Base-by-base conservation (phyloP, 1,139 yeast species). In the Yamadazyma diddensiae region DNA sequence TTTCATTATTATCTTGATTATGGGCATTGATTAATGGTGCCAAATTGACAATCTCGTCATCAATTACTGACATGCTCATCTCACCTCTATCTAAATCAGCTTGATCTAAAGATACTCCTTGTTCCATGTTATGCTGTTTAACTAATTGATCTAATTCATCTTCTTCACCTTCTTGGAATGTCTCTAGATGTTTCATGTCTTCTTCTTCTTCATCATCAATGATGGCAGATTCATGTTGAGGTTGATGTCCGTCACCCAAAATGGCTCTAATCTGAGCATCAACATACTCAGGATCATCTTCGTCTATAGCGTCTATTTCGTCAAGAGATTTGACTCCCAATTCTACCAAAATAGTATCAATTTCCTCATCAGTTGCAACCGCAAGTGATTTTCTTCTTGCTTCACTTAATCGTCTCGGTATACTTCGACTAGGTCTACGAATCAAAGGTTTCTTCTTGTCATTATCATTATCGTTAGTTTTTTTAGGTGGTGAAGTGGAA, bases 311-410 rank as follows among this genome's bases (percentile, higher is more conserved):
- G 24, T 55, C 63, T 5, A 59, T 55, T 15, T 57, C 68, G 32
- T 59, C 66, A 23, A 65, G 55, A 3, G 64, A 54, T n/a, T 56
- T 47, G 2, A 62, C 63, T 3, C 69, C 70, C 25, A 67, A 49
- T 38, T 65, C 73, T 25, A 55, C 52, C 26, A 68, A 47, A 12
- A 68, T 55, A 26, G 65, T 65, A 35, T 50, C 57, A 24, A 68
- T 58, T 47, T 68, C 74, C 32, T 66, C 73, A 35, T 55, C 57
- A 7, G 71, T 59, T 2, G 66, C 65, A 26, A 62, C 49, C 6
- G 71, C 70, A 26, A 62, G 45, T 11, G 72, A 64, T 40, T 64
- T 65, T 29, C 69, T 52, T 34, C 73, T 48, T 2, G 70, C 65
- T 33, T 54, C 57, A 2, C 70, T 62, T 29, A 65, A 49, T 29